Base-by-base conservation (phyloP, 108 stramenopile genomes). In the Nitzschia putrida region DNA sequence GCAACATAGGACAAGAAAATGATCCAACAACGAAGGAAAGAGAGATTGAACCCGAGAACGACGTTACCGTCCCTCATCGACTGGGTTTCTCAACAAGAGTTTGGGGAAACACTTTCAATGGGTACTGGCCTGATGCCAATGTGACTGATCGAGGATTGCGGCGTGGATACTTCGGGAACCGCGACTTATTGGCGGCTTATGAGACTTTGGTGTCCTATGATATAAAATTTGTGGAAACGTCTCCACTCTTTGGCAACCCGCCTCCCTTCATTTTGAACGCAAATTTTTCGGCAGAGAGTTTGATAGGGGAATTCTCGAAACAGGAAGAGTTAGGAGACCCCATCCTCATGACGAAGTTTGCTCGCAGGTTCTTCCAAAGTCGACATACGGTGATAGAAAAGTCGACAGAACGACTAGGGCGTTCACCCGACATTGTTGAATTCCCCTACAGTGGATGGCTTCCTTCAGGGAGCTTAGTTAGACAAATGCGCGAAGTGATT, bases 41-140 rank as follows among this genome's bases (percentile, higher is more conserved):
- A 34, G 29, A 34, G 1, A 34, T 34, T 34, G 3, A 1, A 34
- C 91, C 90, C 66, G 94, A 95, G 66, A 95, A 95, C 71, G 89
- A 87, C 26, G 83, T 95, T 44, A 90, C 90, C 50, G 85, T 95
- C 68, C 88, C 89, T 1, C 92, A 95, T 86, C 86, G 94, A 13
- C 80, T 95, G 66, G 94, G 88, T 22, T 77, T 95, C 58, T 81
- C 80, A 10, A 91, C 89, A 3, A 49, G 44, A 5, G 75, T 66
- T 29, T 91, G 94, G 94, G 89, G 87, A 7, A 81, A 91, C 57
- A 59, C 42, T 16, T 78, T 26, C 24, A 64, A 63, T 45, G 88
- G 90, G 23, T 94, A 88, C 73, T 83, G 86, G 13, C 43, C 68
- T 5, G 53, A 64, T 13, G 84, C 83, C 8, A 89, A 90, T 59